These are phyloP conservation scores for Fusarium pininemorale DNA, from an alignment of 2,329 filamentous ascomycete species.

Conservation along the genomic window DNA sequence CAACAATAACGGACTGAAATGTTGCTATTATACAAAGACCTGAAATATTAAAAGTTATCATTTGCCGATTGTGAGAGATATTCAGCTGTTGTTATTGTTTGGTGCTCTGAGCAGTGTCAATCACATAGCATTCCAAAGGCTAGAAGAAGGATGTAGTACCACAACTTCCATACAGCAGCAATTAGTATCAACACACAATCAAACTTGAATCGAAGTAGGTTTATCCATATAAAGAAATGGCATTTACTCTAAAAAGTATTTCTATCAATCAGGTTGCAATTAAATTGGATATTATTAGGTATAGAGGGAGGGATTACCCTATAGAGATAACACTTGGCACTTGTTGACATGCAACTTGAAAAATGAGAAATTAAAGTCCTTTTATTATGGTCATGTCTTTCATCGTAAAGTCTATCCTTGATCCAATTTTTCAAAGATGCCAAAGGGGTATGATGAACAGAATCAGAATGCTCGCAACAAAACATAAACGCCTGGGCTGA, in stretches of 20 bases:
- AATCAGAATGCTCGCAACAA: constrained; percentile 43
- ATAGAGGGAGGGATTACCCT: not conserved
- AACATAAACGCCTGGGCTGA: constrained; percentile 34
- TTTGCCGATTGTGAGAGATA: not conserved
- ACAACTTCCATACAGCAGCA: accelerated
- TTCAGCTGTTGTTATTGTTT: not conserved
- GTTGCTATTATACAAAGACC: accelerated
- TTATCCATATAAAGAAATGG: accelerated
- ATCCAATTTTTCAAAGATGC: constrained; percentile 43
- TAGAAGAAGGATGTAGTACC: accelerated
- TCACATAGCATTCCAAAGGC: accelerated
- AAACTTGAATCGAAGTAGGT: not conserved
- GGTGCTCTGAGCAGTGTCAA: not conserved
- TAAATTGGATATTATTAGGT: too few species aligned
- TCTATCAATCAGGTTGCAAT: too few species aligned
- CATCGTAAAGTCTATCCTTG: constrained; percentile 41
- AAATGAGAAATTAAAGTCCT: constrained; percentile 32
- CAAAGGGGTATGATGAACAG: constrained; percentile 42
- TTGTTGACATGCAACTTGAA: not conserved
- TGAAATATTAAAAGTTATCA: not conserved
- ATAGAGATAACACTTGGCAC: not conserved
- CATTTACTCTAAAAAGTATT: not conserved
- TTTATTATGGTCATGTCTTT: constrained; percentile 38
- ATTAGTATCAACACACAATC: not conserved
- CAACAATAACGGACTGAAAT: too few species aligned